phyloP scores from a whole-genome alignment of 345 rosid genomes.

The Kernera saxatilis region DNA sequence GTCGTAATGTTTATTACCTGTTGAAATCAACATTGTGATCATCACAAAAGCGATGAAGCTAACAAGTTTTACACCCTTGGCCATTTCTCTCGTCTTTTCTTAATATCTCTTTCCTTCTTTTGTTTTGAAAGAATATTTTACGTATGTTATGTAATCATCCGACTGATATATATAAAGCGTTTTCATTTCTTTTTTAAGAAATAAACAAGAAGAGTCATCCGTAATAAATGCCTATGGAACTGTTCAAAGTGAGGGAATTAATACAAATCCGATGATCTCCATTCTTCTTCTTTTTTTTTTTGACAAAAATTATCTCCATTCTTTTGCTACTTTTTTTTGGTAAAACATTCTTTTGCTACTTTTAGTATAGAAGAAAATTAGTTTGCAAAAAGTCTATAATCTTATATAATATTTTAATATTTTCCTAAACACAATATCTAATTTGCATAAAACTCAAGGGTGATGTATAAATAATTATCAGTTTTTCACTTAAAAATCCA shows the following conservation, averaged over 20 bases:
- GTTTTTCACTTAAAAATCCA: too few species aligned
- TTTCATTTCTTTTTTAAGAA: background rate
- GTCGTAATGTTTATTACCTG: too few species aligned
- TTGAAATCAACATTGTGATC: background rate
- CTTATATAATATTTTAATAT: too few species aligned
- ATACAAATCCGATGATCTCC: background rate
- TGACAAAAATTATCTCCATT: too few species aligned
- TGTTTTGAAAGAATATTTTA: background rate
- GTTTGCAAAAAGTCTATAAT: too few species aligned
- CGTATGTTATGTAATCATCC: background rate
- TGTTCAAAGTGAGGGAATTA: background rate
- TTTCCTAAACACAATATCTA: too few species aligned
- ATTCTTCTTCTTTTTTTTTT: too few species aligned
- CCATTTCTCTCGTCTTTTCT: background rate
- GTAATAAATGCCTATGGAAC: background rate
- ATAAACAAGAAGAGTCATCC: background rate
- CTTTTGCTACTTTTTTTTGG: too few species aligned
- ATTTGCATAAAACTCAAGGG: too few species aligned
- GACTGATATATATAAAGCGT: background rate
- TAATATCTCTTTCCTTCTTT: background rate
- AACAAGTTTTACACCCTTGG: background rate
- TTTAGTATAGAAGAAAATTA: too few species aligned
- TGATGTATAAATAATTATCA: too few species aligned
- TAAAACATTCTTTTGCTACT: too few species aligned
- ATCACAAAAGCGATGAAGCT: background rate